A percentile compares a stretch with the other conserved stretches of the same genome.
phyloP scores from a whole-genome alignment of 257 asterid genomes.

The Ajuga chamaepitys region DNA sequence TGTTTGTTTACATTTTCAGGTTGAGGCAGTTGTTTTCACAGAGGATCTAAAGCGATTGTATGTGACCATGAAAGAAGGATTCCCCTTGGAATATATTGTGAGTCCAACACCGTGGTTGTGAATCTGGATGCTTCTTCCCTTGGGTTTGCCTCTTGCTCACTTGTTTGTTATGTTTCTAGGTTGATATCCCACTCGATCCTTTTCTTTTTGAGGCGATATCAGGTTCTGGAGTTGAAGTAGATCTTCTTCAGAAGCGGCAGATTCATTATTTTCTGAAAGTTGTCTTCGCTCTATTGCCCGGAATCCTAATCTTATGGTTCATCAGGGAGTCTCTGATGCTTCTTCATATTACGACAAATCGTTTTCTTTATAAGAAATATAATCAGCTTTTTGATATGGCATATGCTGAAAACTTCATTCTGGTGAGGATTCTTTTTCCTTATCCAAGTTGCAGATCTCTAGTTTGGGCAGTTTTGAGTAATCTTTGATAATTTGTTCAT shows the following conservation, averaged over 20 bases:
- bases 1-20: conserved; percentile 37
- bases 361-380: conserved; percentile 75
- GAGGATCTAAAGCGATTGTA: conserved; percentile 93
- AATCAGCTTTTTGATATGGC: conserved; percentile 88
- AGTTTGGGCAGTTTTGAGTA: conserved; percentile 9
- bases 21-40: conserved; percentile 87
- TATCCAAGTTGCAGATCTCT: neutral
- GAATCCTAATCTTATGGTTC: conserved; percentile 78
- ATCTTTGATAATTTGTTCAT: conserved; percentile 19
- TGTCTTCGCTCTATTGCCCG: conserved; percentile 76
- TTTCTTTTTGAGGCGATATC: conserved; percentile 88
- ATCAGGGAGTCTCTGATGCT: conserved; percentile 81
- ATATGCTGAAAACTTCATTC: conserved; percentile 82
- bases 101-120: conserved; percentile 30
- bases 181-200: conserved; percentile 97
- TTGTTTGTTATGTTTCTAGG: conserved; percentile 39
- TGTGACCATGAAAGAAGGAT: conserved; percentile 95
- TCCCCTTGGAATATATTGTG: conserved; percentile 87
- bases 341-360: conserved; percentile 69
- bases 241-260: conserved; percentile 84
- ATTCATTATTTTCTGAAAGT: conserved; percentile 82
- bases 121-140: conserved; percentile 10
- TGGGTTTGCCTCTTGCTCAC: conserved; percentile 17
- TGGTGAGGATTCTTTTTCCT: conserved; percentile 43
- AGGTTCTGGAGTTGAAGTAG: conserved; percentile 88